phyloP scores from a whole-genome alignment of 129 eudicot genomes.

The Flaveria sonorensis region DNA sequence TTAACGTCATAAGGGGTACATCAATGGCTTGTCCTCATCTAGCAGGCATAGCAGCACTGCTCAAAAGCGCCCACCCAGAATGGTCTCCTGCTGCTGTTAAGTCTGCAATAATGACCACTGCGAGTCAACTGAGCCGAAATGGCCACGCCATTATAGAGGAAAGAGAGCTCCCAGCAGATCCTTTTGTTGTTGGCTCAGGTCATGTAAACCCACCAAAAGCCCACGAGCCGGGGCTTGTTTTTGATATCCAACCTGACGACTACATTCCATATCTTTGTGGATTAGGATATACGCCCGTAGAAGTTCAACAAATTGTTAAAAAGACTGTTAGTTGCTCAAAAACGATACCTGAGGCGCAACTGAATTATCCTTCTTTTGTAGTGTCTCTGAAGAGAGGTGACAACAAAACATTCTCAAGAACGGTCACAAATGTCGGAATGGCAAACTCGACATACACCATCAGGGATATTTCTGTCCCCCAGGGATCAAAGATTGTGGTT shows the following conservation, averaged over 20 bases:
- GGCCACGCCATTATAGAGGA: constrained; percentile 40
- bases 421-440: constrained; percentile 55
- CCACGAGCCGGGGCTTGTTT: constrained; percentile 60
- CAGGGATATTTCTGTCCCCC: constrained; percentile 16
- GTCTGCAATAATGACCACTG: constrained; percentile 69
- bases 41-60: constrained; percentile 37
- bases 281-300: constrained; percentile 41
- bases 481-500: constrained; percentile 31
- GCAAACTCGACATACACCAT: constrained; percentile 37
- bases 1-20: constrained; percentile 47
- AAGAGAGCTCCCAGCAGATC: constrained; percentile 33
- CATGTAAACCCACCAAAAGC: constrained; percentile 59
- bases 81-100: constrained; percentile 76
- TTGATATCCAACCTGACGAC: constrained; percentile 54
- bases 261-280: constrained; percentile 65
- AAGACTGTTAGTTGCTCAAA: constrained; percentile 31
- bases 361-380: constrained; percentile 68
- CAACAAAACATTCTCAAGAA: constrained; percentile 37
- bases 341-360: constrained; percentile 46
- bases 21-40: constrained; percentile 71
- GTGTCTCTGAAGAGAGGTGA: constrained; percentile 25
- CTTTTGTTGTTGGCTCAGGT: constrained; percentile 59
- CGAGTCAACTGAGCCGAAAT: constrained; percentile 35
- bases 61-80: constrained; percentile 52
- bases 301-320: constrained; percentile 27